Percentiles rank a stretch among this genome's conserved stretches.
Evolutionary conservation across 1,284 basidiomycete species (phyloP).

Genomic region (Ustilago sp.): DNA sequence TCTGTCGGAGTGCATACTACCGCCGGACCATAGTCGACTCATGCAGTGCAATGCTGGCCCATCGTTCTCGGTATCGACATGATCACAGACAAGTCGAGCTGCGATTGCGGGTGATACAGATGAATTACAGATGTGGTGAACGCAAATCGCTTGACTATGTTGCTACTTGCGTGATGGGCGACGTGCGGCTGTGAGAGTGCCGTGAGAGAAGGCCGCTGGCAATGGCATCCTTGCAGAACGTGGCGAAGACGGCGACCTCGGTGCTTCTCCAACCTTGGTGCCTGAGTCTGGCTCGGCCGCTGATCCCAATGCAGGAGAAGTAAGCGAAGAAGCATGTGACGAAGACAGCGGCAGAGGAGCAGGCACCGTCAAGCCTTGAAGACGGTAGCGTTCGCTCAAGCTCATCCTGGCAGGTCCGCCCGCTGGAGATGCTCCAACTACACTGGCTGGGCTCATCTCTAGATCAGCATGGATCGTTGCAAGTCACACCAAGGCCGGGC

Average conservation of each 20-base stretch:
- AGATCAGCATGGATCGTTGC: slow-evolving; percentile 14
- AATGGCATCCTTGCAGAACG: slow-evolving; percentile 14
- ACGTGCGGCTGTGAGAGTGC: slow-evolving; percentile 24
- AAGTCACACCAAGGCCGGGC: slow-evolving; percentile 22
- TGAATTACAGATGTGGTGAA: neutral
- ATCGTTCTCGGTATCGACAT: neutral
- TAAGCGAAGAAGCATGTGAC: slow-evolving; percentile 18
- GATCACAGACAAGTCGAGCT: neutral
- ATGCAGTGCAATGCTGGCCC: neutral
- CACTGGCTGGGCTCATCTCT: slow-evolving; percentile 35
- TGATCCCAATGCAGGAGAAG: slow-evolving; percentile 25
- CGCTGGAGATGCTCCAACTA: slow-evolving; percentile 9
- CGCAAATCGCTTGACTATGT: neutral
- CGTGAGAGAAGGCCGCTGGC: slow-evolving; percentile 23
- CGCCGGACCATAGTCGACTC: neutral
- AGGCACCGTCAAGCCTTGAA: slow-evolving; percentile 38
- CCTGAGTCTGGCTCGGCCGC: slow-evolving; percentile 18
- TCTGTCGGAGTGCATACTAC: slow-evolving; percentile 4
- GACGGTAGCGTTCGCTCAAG: slow-evolving; percentile 44
- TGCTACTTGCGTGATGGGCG: slow-evolving; percentile 18
- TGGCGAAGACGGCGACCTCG: slow-evolving; percentile 17
- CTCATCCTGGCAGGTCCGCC: slow-evolving; percentile 30
- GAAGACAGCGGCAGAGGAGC: slow-evolving; percentile 34
- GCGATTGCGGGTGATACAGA: neutral
- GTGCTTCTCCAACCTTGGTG: slow-evolving; percentile 11